Base-by-base conservation (phyloP, 805 yeast genomes). In the Lipomyces lipofer region DNA sequence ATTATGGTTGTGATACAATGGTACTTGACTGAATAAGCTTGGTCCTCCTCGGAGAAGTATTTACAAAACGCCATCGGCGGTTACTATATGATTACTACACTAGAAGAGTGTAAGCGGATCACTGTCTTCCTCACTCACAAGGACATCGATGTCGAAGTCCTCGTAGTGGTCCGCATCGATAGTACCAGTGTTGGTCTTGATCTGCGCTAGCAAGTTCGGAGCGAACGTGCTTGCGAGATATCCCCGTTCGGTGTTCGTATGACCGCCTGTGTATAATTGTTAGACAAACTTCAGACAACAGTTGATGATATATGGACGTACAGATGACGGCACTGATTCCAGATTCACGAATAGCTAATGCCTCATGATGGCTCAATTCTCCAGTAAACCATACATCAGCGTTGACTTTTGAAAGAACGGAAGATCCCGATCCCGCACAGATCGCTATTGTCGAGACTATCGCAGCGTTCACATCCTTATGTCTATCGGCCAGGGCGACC, bases 381-480 rank as follows among this genome's bases (percentile, higher is more conserved):
- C 99, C 99, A 0, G 99, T 91, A 64, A 83, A 80, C 67, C 79
- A 86, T 39, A 90, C 73, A 64, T 94, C 98, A 0, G 83, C 83
- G 3, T 51, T 57, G 8, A 69, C 65, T 5, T 73, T 70, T 32
- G 71, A 67, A 70, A 89, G 84, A 1, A 91, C 88, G 1, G 84
- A 77, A 2, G 87, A 85, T 0, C 99, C 98, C 1, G 96, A 86
- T 0, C 99, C 99, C 2, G 99, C 98, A 71, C 99, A 94, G 13
- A 94, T 69, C 0, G 97, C 98, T 21, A 90, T 73, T 0, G 80
- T 77, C 22, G 68, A 70, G 49, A 89, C 76, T 2, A 56, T 56
- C 4, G 71, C 71, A 27, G 63, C 66, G 9, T 55, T 55, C 13
- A 59, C 28, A 40, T 52, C 68, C 60, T 40, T 67, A 10, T 53